Evolutionary conservation across 1,284 basidiomycete genomes (phyloP), one percentile per base, ranked within the genome.

Genomic region (Volvariella surrecta): DNA sequence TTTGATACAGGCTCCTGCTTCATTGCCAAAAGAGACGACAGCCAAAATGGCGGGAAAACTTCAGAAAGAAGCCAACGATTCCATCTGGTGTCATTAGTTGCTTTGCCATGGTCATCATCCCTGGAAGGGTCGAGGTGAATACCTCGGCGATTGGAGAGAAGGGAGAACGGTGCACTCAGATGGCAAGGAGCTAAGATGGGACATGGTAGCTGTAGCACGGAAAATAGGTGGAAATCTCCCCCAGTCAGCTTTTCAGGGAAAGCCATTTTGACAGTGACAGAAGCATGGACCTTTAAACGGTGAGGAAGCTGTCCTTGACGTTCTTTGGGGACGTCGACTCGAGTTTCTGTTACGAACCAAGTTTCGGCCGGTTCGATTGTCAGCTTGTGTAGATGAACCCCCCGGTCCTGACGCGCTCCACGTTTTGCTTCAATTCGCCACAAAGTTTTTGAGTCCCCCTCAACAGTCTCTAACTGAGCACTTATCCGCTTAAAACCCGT

Each of bases 61-160:
- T 54, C 44, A 1, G 56, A 49, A 1, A 73, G 55, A 3, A 74
- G 51, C 68, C 68, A 73, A 10, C 45, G 52, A 44, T 74, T 73
- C 49, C 65, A 73, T 4, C 45, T 37, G 1, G 65, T 59, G 44
- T 68, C 68, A 3, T 48, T 45, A 30, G 52, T 58, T 24, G 61
- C 60, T 28, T 58, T 55, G 3, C 55, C 57, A 31, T 9, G 9
- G 15, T 9, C 30, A 7, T 35, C 34, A 35, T 19, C n/a, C 6
- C 6, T 28, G 24, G 24, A 28, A 19, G 34, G 18, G 52, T 65
- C 64, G 30, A 61, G 47, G 3, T 67, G 59, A 38, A 71, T 63
- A 32, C 59, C 57, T 17, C 64, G 50, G 37, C 65, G 49, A 44
- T 63, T 60, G 3, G 59, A 51, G 6, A 60, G 57, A n/a, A 68